A percentile compares a stretch with the other conserved stretches of the same genome.
These are phyloP conservation scores for Leucogyrophana mollusca DNA, from an alignment of 768 basidiomycete genomes.

Conservation along the genomic window DNA sequence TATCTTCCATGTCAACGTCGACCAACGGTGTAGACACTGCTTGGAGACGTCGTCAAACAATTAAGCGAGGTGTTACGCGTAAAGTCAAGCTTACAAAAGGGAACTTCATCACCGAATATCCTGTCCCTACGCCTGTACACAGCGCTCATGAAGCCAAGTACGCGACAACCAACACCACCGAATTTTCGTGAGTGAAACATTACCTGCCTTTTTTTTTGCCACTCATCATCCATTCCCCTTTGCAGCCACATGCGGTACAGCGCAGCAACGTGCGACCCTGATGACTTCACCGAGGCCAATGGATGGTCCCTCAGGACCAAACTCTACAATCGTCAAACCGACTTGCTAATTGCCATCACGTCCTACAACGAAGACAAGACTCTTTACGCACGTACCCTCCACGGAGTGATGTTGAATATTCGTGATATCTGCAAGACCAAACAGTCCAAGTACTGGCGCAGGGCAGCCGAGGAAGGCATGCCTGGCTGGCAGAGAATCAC, in stretches of 20 bases:
- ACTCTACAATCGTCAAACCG: constrained; percentile 86
- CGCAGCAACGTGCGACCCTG: constrained; percentile 88
- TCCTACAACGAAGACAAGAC: constrained; percentile 93
- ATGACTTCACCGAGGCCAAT: constrained; percentile 75
- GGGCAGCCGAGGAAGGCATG: constrained; percentile 76
- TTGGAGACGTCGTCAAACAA: constrained; percentile 80
- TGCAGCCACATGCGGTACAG: constrained; percentile 87
- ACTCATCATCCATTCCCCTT: background rate
- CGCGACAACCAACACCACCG: constrained; percentile 69
- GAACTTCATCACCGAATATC: constrained; percentile 89
- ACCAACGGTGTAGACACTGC: constrained; percentile 59
- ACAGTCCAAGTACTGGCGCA: constrained; percentile 89
- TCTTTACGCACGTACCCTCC: constrained; percentile 87
- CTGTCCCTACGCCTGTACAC: constrained; percentile 80
- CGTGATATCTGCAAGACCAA: constrained; percentile 97
- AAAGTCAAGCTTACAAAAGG: constrained; percentile 93
- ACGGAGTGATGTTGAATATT: constrained; percentile 97
- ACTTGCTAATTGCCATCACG: constrained; percentile 91
- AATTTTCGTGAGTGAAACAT: constrained; percentile 74
- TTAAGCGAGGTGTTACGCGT: constrained; percentile 91
- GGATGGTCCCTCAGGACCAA: constrained; percentile 87
- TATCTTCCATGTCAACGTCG: constrained; percentile 51
- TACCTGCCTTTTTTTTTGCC: background rate
- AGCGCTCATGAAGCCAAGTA: constrained; percentile 83
- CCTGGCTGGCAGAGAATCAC: constrained; percentile 91